Percentiles rank a stretch among this genome's conserved stretches.
Evolutionary conservation across 176 grass and related monocot species (phyloP).

Genomic region (Aechmea fasciata): DNA sequence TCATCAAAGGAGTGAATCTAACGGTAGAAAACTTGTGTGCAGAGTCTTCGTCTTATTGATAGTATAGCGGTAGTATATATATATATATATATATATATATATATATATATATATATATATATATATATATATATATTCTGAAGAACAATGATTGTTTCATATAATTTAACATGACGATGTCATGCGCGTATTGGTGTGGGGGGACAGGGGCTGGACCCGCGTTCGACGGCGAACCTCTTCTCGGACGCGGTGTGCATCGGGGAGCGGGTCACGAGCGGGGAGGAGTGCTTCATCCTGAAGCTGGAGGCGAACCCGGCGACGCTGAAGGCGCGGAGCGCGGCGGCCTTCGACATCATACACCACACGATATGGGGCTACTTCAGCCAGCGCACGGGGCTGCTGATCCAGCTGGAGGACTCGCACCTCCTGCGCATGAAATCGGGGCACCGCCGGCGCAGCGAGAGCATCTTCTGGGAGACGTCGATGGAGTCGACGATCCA

Average conservation of each 20-base stretch:
- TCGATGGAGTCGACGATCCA: conserved; percentile 81
- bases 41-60: no score
- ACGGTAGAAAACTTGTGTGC: no score
- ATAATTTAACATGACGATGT: neutral
- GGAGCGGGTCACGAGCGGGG: conserved; percentile 72
- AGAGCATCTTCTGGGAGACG: conserved; percentile 96
- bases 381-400: conserved; percentile 92
- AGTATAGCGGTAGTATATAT: no score
- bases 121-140: neutral
- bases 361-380: conserved; percentile 98
- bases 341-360: conserved; percentile 82
- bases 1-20: no score
- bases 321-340: conserved; percentile 50
- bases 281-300: conserved; percentile 98
- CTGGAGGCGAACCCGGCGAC: conserved; percentile 56
- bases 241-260: conserved; percentile 85
- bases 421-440: conserved; percentile 91
- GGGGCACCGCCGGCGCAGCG: conserved; percentile 46
- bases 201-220: conserved; percentile 63
- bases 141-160: neutral
- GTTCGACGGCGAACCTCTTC: conserved; percentile 84
- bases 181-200: neutral
- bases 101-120: neutral
- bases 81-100: neutral
- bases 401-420: conserved; percentile 90